Evolutionary conservation across 2,329 filamentous ascomycete genomes (phyloP), one percentile per base, ranked within the genome.

Genomic region (Cladosporium sp.): DNA sequence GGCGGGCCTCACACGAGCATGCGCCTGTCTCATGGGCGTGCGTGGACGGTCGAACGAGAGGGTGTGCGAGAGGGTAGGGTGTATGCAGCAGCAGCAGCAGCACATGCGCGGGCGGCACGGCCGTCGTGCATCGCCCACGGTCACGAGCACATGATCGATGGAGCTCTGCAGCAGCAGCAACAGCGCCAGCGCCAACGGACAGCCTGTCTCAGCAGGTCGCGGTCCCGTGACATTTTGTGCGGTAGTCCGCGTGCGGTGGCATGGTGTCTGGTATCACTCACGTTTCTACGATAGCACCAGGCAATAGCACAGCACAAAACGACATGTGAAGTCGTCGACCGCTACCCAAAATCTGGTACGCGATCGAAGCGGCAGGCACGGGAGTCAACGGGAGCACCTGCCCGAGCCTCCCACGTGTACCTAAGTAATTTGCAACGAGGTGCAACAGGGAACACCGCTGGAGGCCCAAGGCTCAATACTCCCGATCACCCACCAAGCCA

Each of bases 1-100:
- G 57, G 57, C 57, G 57, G 57, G 57, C 57, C 57, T 59, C 57
- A 59, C 57, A 47, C 38, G 57, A 38, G 57, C 57, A 21, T 41
- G 57, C 57, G 57, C 26, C 21, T 34, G 57, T 38, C 21, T 34
- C 34, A 41, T 34, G 30, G 32, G 55, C 32, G 12, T 36, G 55
- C n/a, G 55, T 58, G 55, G 11, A n/a, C 14, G 3, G 55, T 21
- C 21, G 21, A 34, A 41, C n/a, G 55, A 58, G 55, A 58, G 32
- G 55, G 41, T 47, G 41, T 47, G n/a, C n/a, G n/a, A 21, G 41
- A 52, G 49, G 2, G 30, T 18, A 51, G 54, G 55, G 34, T 28
- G 34, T 58, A 34, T 34, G 55, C 55, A 38, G 54, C 28, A 34
- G 28, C 54, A 57, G 54, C 21, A 34, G 28, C 32, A 57, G 54